Evolutionary conservation across 768 basidiomycete genomes (phyloP), one percentile per base, ranked within the genome.

Genomic region (Pisolithus orientalis): DNA sequence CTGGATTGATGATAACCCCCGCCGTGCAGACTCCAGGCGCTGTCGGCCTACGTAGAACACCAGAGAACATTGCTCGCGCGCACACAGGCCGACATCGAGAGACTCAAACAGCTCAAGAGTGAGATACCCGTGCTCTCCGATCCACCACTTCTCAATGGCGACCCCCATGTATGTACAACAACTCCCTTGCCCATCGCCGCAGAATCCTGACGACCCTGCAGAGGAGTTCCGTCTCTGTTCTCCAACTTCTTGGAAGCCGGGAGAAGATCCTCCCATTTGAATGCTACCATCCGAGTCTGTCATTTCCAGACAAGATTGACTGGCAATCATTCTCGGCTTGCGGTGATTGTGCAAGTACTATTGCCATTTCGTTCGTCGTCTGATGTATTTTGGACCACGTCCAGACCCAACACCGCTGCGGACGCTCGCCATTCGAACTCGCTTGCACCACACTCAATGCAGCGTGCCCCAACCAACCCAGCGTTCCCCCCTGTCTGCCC

Each of bases 11-110:
- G 58, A 60, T 46, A 55, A 48, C 28, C 11, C 5, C 21, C 27
- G 4, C 40, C 25, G 21, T 5, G 40, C 44, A 68, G 66, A 57
- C 66, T 68, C 39, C 76, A 84, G 66, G 84, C 83, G 72, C 83
- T 90, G 59, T 77, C 80, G 59, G 70, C 70, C 45, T 90, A 83
- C 67, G 77, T 90, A 55, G 72, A 77, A 51, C 70, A 77, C 39
- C 87, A 90, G 68, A 78, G 69, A 64, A 63, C 71, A 17, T 58
- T 87, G 32, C 78, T 90, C 39, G 73, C 75, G 46, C 77, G 77
- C 31, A 84, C 84, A 28, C 77, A 80, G 55, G 67, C 75, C 57
- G 86, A 89, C 69, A 78, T 90, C 62, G 76, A 75, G 47, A 69
- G 74, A 21, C 73, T 90, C 21, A 72, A 72, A 44, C 62, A 62